Evolutionary conservation across 2,329 filamentous ascomycete genomes (phyloP), one percentile per base, ranked within the genome.

Genomic region (Annulohypoxylon truncatum): DNA sequence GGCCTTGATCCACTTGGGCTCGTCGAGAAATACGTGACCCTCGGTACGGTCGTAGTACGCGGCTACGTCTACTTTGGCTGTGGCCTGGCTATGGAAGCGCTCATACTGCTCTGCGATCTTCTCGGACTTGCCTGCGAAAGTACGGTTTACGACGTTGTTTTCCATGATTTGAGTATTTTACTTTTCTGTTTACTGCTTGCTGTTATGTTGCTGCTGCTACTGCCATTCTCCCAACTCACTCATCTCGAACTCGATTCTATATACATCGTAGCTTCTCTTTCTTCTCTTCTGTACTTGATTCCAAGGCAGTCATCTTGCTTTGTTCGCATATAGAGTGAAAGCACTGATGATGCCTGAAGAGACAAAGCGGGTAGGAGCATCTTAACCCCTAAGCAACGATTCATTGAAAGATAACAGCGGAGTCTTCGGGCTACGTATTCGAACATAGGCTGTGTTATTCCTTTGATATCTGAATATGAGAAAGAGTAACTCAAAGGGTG

Each of bases 1-100:
- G 2, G 13, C 13, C 44, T 59, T 40, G 7, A 72, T 15, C 72
- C 72, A 71, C 33, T 60, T 65, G 8, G 54, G 7, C 6, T 13
- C 3, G 4, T 42, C 12, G 8, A 51, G 28, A 12, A 64, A 70
- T 9, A 8, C 6, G 42, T 70, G 61, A 7, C 20, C 60, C 4
- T 31, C 12, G 18, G 44, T 59, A 15, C 18, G 18, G 15, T 28
- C 8, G 7, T 38, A 20, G 60, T 72, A 73, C 3, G 69, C 72
- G 0, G 38, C 24, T 1, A 61, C 65, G 33, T 73, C 71, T 12
- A 28, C 54, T 20, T n/a, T 2, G 3, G 71, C 68, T 2, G n/a
- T n/a, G 1, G 28, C 3, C 2, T 63, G 42, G 0, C 2, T 24
- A 61, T 61, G 61, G 55, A 74, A 74, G 0, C 26, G 10, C 1